A percentile compares a stretch with the other conserved stretches of the same genome.
Evolutionary conservation across 805 yeast species (phyloP).

Genomic region (Naumovozyma dairenensis): DNA sequence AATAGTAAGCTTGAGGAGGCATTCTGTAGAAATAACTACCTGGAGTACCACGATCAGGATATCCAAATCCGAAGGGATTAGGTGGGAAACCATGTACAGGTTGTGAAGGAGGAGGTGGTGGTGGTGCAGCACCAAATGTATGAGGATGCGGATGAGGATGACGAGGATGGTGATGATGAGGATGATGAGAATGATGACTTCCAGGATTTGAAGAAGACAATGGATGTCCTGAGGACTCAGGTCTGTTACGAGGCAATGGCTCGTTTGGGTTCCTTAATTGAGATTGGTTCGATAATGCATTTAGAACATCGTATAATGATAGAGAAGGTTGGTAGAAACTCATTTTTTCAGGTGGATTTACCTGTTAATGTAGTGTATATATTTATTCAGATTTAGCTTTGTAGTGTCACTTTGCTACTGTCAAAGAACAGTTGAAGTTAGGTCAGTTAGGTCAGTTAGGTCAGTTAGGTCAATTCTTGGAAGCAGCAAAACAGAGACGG

Average conservation of each 20-base stretch:
- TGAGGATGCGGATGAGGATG: background rate
- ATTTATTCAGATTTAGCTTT: too few species aligned
- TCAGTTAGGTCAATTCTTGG: too few species aligned
- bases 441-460: too few species aligned
- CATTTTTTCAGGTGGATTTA: too few species aligned
- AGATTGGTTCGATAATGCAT: slow-evolving; percentile 19
- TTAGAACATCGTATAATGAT: slow-evolving; percentile 23
- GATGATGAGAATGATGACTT: slow-evolving; percentile 3
- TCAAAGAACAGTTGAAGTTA: too few species aligned
- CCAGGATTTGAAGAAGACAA: slow-evolving; percentile 5
- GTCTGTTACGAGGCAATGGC: too few species aligned
- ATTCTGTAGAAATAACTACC: slow-evolving; percentile 7
- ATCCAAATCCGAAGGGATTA: background rate
- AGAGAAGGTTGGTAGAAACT: slow-evolving; percentile 26
- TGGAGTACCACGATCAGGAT: slow-evolving; percentile 5
- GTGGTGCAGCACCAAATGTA: too few species aligned
- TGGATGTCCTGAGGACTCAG: too few species aligned
- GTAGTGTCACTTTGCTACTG: too few species aligned
- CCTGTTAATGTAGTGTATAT: too few species aligned
- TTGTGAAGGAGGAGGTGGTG: background rate
- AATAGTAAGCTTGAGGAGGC: slow-evolving; percentile 17
- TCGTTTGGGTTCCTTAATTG: slow-evolving; percentile 9
- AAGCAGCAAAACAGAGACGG: too few species aligned
- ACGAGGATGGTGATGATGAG: slow-evolving; percentile 1
- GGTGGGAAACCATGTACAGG: background rate